Base-by-base conservation (phyloP, 176 grass and related monocot species). In the Oropetium thomaeum region DNA sequence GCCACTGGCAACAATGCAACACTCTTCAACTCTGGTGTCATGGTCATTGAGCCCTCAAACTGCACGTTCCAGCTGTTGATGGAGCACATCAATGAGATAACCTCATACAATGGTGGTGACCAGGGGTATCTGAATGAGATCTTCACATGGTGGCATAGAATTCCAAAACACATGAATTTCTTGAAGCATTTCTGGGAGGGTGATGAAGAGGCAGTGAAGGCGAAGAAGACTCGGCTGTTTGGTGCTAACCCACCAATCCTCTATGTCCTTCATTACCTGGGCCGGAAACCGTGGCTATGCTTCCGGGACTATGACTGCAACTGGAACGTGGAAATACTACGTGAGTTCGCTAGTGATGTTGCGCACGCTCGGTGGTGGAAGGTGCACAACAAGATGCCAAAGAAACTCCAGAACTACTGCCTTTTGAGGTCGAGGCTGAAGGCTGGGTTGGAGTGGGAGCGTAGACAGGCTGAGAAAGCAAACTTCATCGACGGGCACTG, bases 121-220 rank as follows among this genome's bases (percentile, higher is more conserved):
- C 95, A 98, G 69, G 95, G 95, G 1, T 98, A 94, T 45, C 58
- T 98, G 62, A 98, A 98, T 43, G 95, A 94, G 85, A 93, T 97
- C 61, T 97, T 97, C 79, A 97, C 94, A 14, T 93, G 94, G 94
- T 97, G 90, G 94, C 94, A 97, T 40, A 76, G 94, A 0, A 93
- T 97, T 57, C 94, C 94, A 0, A 91, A 74, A 48, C 90, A 93
- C 44, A 97, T 97, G 94, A 97, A 97, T 30, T 97, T 93, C 73
- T 60, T 97, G 83, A 97, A 97, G 76, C 94, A 97, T 79, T 97
- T 97, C 76, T 97, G 94, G 94, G 90, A 97, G 69, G 94, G 94
- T 31, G 94, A 97, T 31, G 91, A 87, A 79, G 88, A 93, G 26
- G 79, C 23, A 14, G 85, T 89, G 65, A 97, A 93, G 65, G 88